Evolutionary conservation across 1,284 basidiomycete genomes (phyloP).

Genomic region (Microbotryomycetes sp.): DNA sequence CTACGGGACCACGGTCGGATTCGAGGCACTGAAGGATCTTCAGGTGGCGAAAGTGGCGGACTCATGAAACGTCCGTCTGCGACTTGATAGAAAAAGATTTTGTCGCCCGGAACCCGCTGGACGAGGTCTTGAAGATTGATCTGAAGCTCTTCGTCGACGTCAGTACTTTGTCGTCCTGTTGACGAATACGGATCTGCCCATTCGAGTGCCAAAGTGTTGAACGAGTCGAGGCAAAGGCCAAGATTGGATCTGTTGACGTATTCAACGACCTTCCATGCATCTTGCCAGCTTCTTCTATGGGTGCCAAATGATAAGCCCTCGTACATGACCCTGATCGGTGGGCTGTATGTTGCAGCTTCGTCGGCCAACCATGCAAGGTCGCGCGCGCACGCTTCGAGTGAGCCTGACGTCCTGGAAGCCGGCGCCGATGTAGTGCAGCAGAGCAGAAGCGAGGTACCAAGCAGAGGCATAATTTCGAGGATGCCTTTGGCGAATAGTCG

Average conservation of each 20-base stretch:
- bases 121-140: conserved; percentile 33
- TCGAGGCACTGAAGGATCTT: conserved; percentile 39
- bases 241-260: conserved; percentile 39
- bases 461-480: conserved; percentile 29
- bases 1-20: conserved; percentile 43
- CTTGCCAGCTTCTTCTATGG: conserved; percentile 39
- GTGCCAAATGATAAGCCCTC: conserved; percentile 32
- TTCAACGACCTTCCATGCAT: conserved; percentile 41
- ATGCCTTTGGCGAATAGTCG: conserved; percentile 31
- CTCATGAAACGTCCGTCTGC: conserved; percentile 40
- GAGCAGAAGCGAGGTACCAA: conserved; percentile 32
- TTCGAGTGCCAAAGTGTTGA: conserved; percentile 44
- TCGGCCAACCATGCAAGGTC: conserved; percentile 39
- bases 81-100: conserved; percentile 44
- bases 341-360: conserved; percentile 28
- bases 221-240: conserved; percentile 44
- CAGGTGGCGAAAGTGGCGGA: conserved; percentile 35
- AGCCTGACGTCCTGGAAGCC: conserved; percentile 34
- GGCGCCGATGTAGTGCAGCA: conserved; percentile 30
- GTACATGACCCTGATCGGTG: conserved; percentile 32
- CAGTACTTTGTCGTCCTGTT: conserved; percentile 31
- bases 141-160: conserved; percentile 32
- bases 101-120: conserved; percentile 23
- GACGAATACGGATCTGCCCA: conserved; percentile 38
- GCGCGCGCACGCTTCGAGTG: conserved; percentile 32